These are phyloP conservation scores for Monilinia aucupariae DNA, from an alignment of 2,329 filamentous ascomycete genomes.

Conservation along the genomic window DNA sequence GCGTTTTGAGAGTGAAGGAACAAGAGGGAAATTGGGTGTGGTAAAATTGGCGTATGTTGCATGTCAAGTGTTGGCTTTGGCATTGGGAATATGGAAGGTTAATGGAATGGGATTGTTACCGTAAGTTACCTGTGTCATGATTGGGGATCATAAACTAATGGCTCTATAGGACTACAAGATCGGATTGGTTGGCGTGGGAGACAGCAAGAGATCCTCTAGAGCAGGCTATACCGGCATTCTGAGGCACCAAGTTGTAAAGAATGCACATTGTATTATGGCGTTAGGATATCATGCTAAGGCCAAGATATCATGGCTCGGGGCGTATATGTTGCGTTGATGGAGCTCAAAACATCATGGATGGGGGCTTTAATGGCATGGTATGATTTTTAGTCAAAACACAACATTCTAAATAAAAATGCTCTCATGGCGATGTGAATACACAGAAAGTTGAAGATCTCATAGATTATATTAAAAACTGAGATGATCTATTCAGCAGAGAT, in stretches of 20 bases:
- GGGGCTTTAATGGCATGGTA: background rate
- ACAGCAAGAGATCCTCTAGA: constrained; percentile 35
- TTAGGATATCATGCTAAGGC: constrained; percentile 4
- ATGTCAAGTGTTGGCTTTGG: constrained; percentile 80
- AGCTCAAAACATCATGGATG: background rate
- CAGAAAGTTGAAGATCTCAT: background rate
- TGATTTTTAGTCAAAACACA: background rate
- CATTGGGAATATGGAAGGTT: constrained; percentile 89
- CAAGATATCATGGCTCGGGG: background rate
- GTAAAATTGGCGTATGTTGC: constrained; percentile 84
- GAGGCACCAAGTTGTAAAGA: constrained; percentile 13
- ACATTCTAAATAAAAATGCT: background rate
- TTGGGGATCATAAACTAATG: constrained; percentile 30
- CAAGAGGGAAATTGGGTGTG: constrained; percentile 64
- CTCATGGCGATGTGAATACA: background rate
- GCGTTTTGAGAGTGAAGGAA: constrained; percentile 80
- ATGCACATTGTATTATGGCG: background rate
- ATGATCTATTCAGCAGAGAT: background rate
- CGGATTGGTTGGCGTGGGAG: constrained; percentile 98
- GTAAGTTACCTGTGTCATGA: constrained; percentile 46
- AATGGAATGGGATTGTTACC: constrained; percentile 94
- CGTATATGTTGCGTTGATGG: background rate
- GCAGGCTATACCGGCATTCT: constrained; percentile 35
- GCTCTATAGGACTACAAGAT: constrained; percentile 71
- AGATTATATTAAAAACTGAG: background rate